Conservation (phyloP, 2,329 filamentous ascomycete genomes). For the Curvularia lunata region DNA sequence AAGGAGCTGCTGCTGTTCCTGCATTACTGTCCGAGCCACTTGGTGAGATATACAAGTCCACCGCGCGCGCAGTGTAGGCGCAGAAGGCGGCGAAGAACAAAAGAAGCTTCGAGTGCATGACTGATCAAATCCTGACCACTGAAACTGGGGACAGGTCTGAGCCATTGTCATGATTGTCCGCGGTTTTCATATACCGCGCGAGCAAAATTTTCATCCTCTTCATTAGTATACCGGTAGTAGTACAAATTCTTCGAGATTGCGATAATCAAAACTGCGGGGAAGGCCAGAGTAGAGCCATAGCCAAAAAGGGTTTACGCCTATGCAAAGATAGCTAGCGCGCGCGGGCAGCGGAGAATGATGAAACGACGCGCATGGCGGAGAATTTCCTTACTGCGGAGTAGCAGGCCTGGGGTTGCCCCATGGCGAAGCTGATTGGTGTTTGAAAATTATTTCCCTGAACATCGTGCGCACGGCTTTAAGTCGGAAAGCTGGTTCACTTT, state of each 20-base stretch:
- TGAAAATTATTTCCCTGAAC: neutral
- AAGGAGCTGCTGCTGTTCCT: constrained; percentile 6
- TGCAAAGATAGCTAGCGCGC: too few species aligned
- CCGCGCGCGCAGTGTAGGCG: neutral
- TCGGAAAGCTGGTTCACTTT: neutral
- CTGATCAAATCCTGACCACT: neutral
- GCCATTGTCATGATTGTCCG: neutral
- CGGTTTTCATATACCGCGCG: constrained; percentile 2
- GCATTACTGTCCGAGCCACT: constrained; percentile 1
- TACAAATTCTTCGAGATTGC: neutral
- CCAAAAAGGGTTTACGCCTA: too few species aligned
- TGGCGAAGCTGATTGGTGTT: neutral
- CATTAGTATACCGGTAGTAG: too few species aligned
- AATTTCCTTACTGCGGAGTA: constrained; percentile 3
- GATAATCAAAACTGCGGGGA: constrained; percentile 5
- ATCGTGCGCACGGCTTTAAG: constrained; percentile 3
- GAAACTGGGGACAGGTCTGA: neutral
- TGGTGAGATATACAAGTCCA: constrained; percentile 4
- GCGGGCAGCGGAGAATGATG: neutral
- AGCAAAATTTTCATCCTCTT: too few species aligned
- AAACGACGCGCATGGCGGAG: constrained; percentile 4
- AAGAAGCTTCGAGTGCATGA: neutral
- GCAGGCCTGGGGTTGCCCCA: neutral
- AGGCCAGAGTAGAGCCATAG: neutral
- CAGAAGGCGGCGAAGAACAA: constrained; percentile 1